Base-by-base conservation (phyloP, 352 stramenopile species). In the Peronosclerospora sorghi region DNA sequence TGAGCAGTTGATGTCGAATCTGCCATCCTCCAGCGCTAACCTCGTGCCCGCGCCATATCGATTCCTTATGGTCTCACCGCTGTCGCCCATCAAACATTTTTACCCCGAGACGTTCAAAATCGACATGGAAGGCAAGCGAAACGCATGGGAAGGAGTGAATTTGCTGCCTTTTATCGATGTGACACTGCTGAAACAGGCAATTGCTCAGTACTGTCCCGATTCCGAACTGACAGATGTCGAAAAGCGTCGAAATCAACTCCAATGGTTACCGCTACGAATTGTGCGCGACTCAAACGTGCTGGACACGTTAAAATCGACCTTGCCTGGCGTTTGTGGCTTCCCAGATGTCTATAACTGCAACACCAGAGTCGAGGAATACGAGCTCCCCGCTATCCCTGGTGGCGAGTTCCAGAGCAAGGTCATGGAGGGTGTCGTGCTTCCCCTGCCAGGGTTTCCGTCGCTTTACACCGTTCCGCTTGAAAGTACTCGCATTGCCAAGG, bases 61-160 rank as follows among this genome's bases (percentile, higher is more conserved):
- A 8, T 91, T 86, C 61, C 70, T 99, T n/a, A 99, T 99, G 95
- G 52, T 65, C 8, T 88, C 95, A 32, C 67, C 80, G 5, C 62
- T 97, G 36, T 98, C 86, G 28, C 95, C 96, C 13, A 98, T 99
- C 55, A 93, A 96, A 51, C 83, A 98, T 48, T 96, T 97, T 48
- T 97, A 97, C 43, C 86, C 86, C 0, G 66, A 83, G 32, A 79
- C 56, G 13, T 89, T 92, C 32, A 63, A 76, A 3, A 86, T 92
- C 41, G 79, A 92, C 29, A 89, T 87, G 74, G 73, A 92, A 59
- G 79, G 79, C 45, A 92, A 92, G 47, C 66, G 71, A 8, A 99
- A 99, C 56, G 81, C 91, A 23, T 99, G 96, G 96, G 96, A 99
- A 78, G 96, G 95, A 7, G 95, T 99, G 10, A 98, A 98, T 51